Evolutionary conservation across 1,139 yeast species (phyloP).

Genomic region (Hansenula sp.): DNA sequence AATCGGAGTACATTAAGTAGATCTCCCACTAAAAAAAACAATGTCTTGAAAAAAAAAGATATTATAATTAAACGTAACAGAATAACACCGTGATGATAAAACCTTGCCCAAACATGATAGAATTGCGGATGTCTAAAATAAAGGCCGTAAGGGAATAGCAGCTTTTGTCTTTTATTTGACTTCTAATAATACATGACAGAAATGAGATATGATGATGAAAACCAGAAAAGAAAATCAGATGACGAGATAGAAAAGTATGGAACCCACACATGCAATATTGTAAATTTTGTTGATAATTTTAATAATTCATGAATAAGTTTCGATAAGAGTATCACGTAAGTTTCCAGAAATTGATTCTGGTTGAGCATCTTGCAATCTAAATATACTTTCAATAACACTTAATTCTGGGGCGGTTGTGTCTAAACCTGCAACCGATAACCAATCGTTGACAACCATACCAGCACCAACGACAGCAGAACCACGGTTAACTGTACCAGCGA

Average conservation of each 20-base stretch:
- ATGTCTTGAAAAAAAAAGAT: background rate
- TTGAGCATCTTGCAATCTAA: slow-evolving; percentile 85
- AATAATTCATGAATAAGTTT: slow-evolving; percentile 53
- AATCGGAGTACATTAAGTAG: too few relatives aligned
- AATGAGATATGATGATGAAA: background rate
- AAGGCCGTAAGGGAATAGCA: background rate
- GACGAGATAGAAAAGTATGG: background rate
- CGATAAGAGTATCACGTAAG: slow-evolving; percentile 87
- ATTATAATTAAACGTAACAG: background rate
- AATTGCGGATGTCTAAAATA: background rate
- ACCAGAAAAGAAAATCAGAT: background rate
- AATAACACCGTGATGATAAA: slow-evolving; percentile 1
- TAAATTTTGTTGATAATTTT: background rate
- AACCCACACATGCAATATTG: background rate
- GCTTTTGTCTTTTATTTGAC: background rate
- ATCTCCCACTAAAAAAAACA: background rate
- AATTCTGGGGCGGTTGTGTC: slow-evolving; percentile 99
- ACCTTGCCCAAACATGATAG: slow-evolving; percentile 2
- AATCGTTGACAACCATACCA: slow-evolving; percentile 97
- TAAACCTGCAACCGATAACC: slow-evolving; percentile 94
- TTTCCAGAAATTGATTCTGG: slow-evolving; percentile 81
- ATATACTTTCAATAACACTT: slow-evolving; percentile 93
- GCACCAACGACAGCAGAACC: slow-evolving; percentile 98
- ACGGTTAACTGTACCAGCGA: slow-evolving; percentile 98
- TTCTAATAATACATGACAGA: slow-evolving; percentile 3